Conservation (phyloP, 129 eudicot genomes). For the Silybum marianum region DNA sequence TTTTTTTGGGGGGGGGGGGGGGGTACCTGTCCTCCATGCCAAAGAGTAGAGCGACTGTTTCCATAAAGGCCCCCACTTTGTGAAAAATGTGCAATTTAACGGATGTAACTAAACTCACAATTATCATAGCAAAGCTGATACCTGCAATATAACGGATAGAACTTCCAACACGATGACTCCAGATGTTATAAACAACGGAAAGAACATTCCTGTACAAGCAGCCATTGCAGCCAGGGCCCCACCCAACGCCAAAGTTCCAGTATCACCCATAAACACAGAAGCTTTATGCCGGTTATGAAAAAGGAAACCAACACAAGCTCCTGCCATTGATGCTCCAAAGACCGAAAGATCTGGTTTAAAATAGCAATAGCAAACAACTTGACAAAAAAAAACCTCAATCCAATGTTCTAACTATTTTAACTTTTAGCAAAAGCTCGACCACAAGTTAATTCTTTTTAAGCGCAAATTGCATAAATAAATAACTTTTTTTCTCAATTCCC, state of each 20-base stretch:
- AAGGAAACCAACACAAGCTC: slow-evolving; percentile 96
- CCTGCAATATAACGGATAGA: slow-evolving; percentile 70
- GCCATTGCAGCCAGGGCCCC: slow-evolving; percentile 98
- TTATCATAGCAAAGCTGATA: slow-evolving; percentile 29
- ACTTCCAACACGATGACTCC: slow-evolving; percentile 72
- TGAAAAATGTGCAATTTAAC: neutral
- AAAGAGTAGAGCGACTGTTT: neutral
- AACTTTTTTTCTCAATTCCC: neutral
- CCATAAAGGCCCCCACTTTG: neutral
- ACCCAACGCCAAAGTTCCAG: slow-evolving; percentile 86
- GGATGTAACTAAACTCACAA: neutral
- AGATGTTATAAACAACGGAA: slow-evolving; percentile 77
- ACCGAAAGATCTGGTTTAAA: slow-evolving; percentile 73
- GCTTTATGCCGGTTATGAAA: slow-evolving; percentile 88
- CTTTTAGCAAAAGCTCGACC: neutral
- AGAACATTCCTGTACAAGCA: slow-evolving; percentile 92
- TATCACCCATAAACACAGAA: slow-evolving; percentile 87
- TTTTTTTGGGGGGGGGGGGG: too few species aligned
- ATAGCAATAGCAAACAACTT: slow-evolving; percentile 1
- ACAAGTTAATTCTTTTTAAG: neutral
- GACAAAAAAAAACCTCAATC: slow-evolving; percentile 1
- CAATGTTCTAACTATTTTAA: neutral
- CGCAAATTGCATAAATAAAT: neutral
- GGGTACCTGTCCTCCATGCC: neutral
- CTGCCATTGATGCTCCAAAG: slow-evolving; percentile 98